Evolutionary conservation across 345 rosid genomes (phyloP).

Genomic region (Dimocarpus longan): DNA sequence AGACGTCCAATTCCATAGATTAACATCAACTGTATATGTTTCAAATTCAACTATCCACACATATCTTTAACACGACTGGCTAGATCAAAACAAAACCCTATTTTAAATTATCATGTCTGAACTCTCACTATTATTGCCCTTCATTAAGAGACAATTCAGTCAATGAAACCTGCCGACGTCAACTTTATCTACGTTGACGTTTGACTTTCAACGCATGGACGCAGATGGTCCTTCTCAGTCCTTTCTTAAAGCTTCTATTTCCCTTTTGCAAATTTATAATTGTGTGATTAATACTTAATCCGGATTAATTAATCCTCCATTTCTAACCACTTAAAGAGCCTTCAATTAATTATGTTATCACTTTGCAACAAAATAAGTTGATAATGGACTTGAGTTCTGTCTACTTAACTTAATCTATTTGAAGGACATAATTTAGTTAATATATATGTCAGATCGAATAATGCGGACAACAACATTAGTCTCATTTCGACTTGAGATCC

Average conservation of each 20-base stretch:
- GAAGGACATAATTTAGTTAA: neutral
- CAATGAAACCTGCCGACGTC: slow-evolving; percentile 10
- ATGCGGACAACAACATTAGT: no score
- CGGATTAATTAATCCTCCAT: neutral
- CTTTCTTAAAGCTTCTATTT: neutral
- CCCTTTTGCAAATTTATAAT: neutral
- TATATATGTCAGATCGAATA: neutral
- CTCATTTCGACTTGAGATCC: no score
- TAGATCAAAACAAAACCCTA: neutral
- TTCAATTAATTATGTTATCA: neutral
- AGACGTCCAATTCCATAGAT: no score
- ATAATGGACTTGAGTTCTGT: neutral
- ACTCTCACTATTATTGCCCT: neutral
- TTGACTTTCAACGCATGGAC: neutral
- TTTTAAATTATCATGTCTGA: no score
- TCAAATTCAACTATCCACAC: no score
- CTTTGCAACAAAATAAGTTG: neutral
- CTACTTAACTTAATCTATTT: no score
- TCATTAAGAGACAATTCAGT: neutral
- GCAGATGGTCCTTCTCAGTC: neutral
- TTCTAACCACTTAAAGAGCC: neutral
- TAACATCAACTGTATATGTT: no score
- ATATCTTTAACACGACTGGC: no score
- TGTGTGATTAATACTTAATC: neutral
- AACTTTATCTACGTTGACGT: neutral